phyloP scores from a whole-genome alignment of 192 early-diverging fungal genomes.

The Pilaira anomala region DNA sequence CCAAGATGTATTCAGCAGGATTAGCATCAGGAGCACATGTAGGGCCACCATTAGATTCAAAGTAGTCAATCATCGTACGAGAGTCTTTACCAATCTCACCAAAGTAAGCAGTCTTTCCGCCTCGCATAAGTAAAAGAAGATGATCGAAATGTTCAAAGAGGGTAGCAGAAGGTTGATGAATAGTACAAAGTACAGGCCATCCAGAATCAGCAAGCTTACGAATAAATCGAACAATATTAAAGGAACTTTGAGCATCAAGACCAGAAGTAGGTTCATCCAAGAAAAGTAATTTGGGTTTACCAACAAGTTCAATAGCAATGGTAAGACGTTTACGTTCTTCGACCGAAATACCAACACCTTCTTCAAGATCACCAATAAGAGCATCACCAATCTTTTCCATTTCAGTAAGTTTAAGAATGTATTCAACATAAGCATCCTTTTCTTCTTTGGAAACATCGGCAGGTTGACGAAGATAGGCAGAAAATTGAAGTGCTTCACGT shows the following conservation, averaged over 20 bases:
- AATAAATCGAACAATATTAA: slow-evolving; percentile 73
- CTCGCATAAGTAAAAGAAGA: slow-evolving; percentile 71
- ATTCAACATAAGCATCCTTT: slow-evolving; percentile 52
- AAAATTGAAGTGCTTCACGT: slow-evolving; percentile 82
- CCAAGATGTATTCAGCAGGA: slow-evolving; percentile 84
- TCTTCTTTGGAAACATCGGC: slow-evolving; percentile 44
- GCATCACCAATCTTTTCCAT: slow-evolving; percentile 59
- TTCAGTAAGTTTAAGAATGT: slow-evolving; percentile 51
- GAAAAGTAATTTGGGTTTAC: slow-evolving; percentile 73
- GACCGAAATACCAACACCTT: slow-evolving; percentile 70
- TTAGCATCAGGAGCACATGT: slow-evolving; percentile 64
- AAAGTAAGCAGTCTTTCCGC: slow-evolving; percentile 78
- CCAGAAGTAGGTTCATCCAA: slow-evolving; percentile 72
- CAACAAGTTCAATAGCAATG: slow-evolving; percentile 82
- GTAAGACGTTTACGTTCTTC: slow-evolving; percentile 81
- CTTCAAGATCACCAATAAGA: slow-evolving; percentile 48
- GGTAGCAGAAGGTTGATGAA: slow-evolving; percentile 81
- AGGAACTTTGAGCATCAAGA: slow-evolving; percentile 77
- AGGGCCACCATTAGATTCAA: slow-evolving; percentile 68
- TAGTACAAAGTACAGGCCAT: slow-evolving; percentile 74
- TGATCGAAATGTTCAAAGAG: slow-evolving; percentile 86
- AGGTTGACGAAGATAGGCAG: slow-evolving; percentile 71
- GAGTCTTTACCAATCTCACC: slow-evolving; percentile 73
- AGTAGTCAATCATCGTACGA: slow-evolving; percentile 62
- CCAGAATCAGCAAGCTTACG: slow-evolving; percentile 61